Percentiles rank a stretch among this genome's conserved stretches.
phyloP scores from a whole-genome alignment of 2,329 filamentous ascomycete genomes.

The Aureobasidium lini region DNA sequence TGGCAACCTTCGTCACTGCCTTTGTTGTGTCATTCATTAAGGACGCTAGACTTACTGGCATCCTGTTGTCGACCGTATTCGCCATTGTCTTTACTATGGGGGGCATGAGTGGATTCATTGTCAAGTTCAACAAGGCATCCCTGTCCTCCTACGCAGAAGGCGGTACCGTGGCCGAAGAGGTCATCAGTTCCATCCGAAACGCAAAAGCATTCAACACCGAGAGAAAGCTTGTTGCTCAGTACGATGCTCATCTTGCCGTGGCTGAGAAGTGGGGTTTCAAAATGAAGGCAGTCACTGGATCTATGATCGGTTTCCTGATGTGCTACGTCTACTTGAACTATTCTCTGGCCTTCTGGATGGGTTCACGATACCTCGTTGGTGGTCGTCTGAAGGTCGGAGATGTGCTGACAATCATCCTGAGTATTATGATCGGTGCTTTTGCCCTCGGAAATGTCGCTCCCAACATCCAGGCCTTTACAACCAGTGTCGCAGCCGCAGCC shows the following conservation, averaged over 20 bases:
- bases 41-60: constrained; percentile 89
- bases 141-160: constrained; percentile 75
- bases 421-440: constrained; percentile 89
- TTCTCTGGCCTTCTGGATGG: constrained; percentile 82
- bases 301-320: constrained; percentile 82
- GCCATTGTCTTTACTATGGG: constrained; percentile 75
- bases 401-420: constrained; percentile 79
- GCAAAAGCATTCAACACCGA: constrained; percentile 90
- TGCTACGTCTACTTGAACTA: constrained; percentile 79
- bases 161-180: constrained; percentile 86
- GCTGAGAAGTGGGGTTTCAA: constrained; percentile 72
- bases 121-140: constrained; percentile 72
- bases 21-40: constrained; percentile 87
- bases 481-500: constrained; percentile 70
- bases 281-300: constrained; percentile 62
- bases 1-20: constrained; percentile 78
- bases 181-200: constrained; percentile 87
- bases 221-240: constrained; percentile 79
- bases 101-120: constrained; percentile 61
- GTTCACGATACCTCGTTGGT: constrained; percentile 63
- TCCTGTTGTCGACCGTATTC: constrained; percentile 73
- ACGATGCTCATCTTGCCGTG: constrained; percentile 64
- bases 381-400: constrained; percentile 59
- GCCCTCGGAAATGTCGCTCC: constrained; percentile 81
- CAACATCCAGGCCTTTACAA: constrained; percentile 79